Evolutionary conservation across 1,139 yeast genomes (phyloP).

Genomic region (Kodamaea alishanica): DNA sequence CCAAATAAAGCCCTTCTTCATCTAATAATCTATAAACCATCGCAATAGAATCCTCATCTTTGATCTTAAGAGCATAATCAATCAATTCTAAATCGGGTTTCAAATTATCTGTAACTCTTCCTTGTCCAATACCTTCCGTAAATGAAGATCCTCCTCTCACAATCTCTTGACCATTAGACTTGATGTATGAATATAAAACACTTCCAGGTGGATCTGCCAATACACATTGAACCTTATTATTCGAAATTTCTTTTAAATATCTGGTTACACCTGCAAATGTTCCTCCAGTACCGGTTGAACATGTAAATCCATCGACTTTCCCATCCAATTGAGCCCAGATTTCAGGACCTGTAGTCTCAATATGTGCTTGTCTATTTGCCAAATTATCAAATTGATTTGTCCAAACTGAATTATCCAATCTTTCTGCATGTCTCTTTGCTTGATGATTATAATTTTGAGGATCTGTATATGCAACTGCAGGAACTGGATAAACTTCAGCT

Average conservation of each 20-base stretch:
- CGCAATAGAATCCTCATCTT: slow-evolving; percentile 70
- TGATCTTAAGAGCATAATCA: slow-evolving; percentile 71
- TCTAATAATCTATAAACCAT: slow-evolving; percentile 82
- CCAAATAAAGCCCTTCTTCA: slow-evolving; percentile 88
- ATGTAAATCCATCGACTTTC: slow-evolving; percentile 78
- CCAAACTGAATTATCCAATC: slow-evolving; percentile 77
- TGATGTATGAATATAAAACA: slow-evolving; percentile 73
- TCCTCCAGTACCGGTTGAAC: slow-evolving; percentile 91
- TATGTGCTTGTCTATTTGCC: slow-evolving; percentile 86
- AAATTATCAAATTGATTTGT: slow-evolving; percentile 85
- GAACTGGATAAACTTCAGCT: slow-evolving; percentile 87
- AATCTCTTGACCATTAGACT: slow-evolving; percentile 57
- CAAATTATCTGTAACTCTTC: slow-evolving; percentile 82
- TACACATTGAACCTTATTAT: slow-evolving; percentile 54
- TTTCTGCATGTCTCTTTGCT: slow-evolving; percentile 79
- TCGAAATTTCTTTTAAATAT: slow-evolving; percentile 63
- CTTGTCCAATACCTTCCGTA: slow-evolving; percentile 96
- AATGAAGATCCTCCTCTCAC: slow-evolving; percentile 77
- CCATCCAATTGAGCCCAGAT: slow-evolving; percentile 86
- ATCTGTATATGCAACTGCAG: slow-evolving; percentile 76
- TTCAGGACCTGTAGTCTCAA: slow-evolving; percentile 89
- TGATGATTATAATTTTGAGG: slow-evolving; percentile 83
- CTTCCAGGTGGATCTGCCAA: slow-evolving; percentile 96
- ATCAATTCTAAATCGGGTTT: slow-evolving; percentile 64
- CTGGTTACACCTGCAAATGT: slow-evolving; percentile 82